Evolutionary conservation across 225 moss, liverwort and hornwort species (phyloP), one percentile per base, ranked within the genome.

Genomic region (Marchantia polymorpha): DNA sequence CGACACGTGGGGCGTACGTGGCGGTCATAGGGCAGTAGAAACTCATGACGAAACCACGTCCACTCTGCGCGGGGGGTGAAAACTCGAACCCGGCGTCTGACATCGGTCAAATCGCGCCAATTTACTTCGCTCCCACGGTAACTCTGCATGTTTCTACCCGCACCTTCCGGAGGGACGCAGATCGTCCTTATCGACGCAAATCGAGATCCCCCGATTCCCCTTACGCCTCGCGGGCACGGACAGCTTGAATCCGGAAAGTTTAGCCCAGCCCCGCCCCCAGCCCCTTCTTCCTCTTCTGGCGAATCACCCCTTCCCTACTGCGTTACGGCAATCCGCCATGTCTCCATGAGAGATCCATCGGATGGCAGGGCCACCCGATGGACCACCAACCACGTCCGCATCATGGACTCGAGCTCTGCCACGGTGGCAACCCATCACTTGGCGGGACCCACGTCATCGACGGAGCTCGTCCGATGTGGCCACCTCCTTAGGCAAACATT

Each of bases 1-100:
- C 23, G 78, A 65, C 78, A 78, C 78, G 78, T 78, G 49, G 19
- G 12, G 52, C 12, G 20, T 47, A 78, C 78, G 78, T 78, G 78
- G 78, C 78, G 27, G 13, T 0, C 17, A 1, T 14, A 52, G 65
- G 4, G 64, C 64, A 20, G 25, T 67, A 27, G 51, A 67, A 25
- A 50, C 7, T 16, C 78, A 65, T 78, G 51, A 78, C 16, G 67
- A 65, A 59, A 76, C 60, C 76, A 47, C 56, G 76, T 76, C 76
- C 76, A 59, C 56, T 72, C 72, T 71, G 19, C 46, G 27, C 16
- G 22, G 9, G 23, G n/a, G 20, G 12, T 15, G 58, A 15, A 58
- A 58, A 58, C 58, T 7, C 5, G 0, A 58, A 15, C n/a, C n/a
- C n/a, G n/a, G n/a, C n/a, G n/a, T n/a, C n/a, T n/a, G n/a, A n/a